Conservation (phyloP, 768 basidiomycete species). For the Albatrellus ellisii region DNA sequence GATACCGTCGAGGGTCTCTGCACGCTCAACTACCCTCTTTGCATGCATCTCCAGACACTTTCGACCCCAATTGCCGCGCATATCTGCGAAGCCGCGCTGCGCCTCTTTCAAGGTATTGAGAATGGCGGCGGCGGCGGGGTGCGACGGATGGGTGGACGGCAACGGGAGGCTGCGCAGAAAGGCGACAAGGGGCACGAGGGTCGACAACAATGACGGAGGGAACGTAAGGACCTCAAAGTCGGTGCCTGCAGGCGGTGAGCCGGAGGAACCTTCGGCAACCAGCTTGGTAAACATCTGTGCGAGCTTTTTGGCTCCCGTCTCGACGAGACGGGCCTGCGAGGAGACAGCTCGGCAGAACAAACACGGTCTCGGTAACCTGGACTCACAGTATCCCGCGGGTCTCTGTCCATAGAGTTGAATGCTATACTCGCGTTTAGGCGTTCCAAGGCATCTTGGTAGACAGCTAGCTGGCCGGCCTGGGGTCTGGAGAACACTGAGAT, state of each 20-base stretch:
- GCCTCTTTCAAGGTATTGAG: conserved; percentile 58
- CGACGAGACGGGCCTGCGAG: conserved; percentile 52
- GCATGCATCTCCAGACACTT: conserved; percentile 65
- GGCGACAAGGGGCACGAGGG: conserved; percentile 48
- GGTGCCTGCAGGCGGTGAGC: conserved; percentile 48
- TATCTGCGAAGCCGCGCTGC: conserved; percentile 74
- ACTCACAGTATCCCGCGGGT: conserved; percentile 40
- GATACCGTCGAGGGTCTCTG: conserved; percentile 55
- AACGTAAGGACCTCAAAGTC: conserved; percentile 23
- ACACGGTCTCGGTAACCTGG: background rate
- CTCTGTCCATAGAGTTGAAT: conserved; percentile 50
- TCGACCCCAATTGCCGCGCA: conserved; percentile 68
- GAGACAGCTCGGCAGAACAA: background rate
- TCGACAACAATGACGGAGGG: conserved; percentile 39
- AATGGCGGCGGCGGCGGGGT: conserved; percentile 59
- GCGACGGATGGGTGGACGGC: conserved; percentile 72
- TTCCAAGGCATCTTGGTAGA: conserved; percentile 62
- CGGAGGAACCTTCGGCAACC: conserved; percentile 78
- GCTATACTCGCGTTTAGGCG: conserved; percentile 70
- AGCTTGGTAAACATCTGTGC: conserved; percentile 75
- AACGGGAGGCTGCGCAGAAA: conserved; percentile 64
- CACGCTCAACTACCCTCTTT: conserved; percentile 54
- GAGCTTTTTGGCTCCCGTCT: conserved; percentile 75
- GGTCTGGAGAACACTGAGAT: conserved; percentile 32
- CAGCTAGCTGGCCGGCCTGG: conserved; percentile 48